Evolutionary conservation across 805 yeast genomes (phyloP).

Genomic region (Gaillardinia entomophila): DNA sequence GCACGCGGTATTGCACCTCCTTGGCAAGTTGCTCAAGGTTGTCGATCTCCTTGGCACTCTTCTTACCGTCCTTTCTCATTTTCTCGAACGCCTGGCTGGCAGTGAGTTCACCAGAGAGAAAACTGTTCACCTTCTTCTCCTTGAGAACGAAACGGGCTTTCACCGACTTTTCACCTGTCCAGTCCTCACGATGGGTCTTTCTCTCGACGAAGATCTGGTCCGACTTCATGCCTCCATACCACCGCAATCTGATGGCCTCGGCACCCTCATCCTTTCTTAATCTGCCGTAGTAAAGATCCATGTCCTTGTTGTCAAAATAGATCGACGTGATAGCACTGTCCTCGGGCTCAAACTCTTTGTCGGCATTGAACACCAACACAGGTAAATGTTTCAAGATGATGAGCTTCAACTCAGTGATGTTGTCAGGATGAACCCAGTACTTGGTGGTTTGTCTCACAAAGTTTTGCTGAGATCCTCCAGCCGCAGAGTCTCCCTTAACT

Average conservation of each 20-base stretch:
- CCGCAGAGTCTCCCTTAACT: conserved; percentile 87
- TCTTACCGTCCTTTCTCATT: conserved; percentile 88
- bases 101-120: conserved; percentile 76
- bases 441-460: conserved; percentile 98
- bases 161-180: conserved; percentile 99
- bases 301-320: conserved; percentile 82
- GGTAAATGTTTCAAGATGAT: conserved; percentile 92
- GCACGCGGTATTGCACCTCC: conserved; percentile 86
- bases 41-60: conserved; percentile 81
- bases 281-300: conserved; percentile 92
- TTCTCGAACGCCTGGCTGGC: conserved; percentile 88
- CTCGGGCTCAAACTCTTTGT: conserved; percentile 90
- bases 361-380: conserved; percentile 91
- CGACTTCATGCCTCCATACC: conserved; percentile 98
- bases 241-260: conserved; percentile 94
- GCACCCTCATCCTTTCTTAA: conserved; percentile 97
- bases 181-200: conserved; percentile 97
- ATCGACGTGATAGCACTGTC: conserved; percentile 97
- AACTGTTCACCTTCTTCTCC: conserved; percentile 84
- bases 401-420: conserved; percentile 91
- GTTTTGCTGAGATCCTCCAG: conserved; percentile 98
- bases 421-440: conserved; percentile 99
- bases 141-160: conserved; percentile 93
- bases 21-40: conserved; percentile 86
- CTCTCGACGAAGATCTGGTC: conserved; percentile 94